Evolutionary conservation across 129 eudicot genomes (phyloP).

Genomic region (Arctium lappa): DNA sequence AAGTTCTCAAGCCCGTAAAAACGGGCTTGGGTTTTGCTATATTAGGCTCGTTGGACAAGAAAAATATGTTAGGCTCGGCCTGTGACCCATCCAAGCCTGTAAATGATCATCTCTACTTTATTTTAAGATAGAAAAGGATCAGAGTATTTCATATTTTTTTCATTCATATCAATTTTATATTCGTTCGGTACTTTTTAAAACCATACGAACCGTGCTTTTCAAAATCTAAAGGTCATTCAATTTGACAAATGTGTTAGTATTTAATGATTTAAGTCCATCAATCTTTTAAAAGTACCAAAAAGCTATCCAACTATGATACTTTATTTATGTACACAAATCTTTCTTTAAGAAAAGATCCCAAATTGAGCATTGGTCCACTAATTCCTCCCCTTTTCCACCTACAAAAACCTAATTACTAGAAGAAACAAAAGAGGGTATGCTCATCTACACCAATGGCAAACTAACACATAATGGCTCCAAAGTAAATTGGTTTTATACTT

Average conservation of each 20-base stretch:
- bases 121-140: not conserved
- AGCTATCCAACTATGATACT: not conserved
- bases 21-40: no score
- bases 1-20: no score
- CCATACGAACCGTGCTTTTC: not conserved
- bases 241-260: not conserved
- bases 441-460: not conserved
- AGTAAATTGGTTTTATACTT: not conserved
- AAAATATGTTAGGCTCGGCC: no score
- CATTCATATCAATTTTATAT: not conserved
- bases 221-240: not conserved
- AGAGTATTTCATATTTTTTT: not conserved
- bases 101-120: no score
- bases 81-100: no score
- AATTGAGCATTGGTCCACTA: not conserved
- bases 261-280: not conserved
- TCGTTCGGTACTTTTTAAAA: not conserved
- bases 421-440: not conserved
- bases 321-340: not conserved
- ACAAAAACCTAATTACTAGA: conserved; percentile 9
- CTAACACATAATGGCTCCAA: not conserved
- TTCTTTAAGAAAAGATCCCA: not conserved
- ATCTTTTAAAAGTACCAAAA: not conserved
- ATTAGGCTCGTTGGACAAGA: no score
- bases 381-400: not conserved